phyloP scores from a whole-genome alignment of 805 yeast species.

The Yamadazyma takamatsuzukensis region DNA sequence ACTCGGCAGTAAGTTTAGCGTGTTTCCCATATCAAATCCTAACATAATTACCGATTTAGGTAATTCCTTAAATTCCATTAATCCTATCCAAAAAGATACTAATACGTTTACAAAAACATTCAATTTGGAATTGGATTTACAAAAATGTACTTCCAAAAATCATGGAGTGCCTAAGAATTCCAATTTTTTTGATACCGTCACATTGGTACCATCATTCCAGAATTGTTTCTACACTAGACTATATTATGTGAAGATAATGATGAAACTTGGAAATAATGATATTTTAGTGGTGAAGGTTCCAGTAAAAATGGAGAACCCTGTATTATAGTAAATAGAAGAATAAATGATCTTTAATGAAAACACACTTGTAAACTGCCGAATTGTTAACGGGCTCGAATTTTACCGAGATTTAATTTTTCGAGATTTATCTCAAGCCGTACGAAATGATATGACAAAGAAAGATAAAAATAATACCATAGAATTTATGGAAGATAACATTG shows the following conservation, averaged over 20 bases:
- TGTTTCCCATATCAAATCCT: conserved; percentile 15
- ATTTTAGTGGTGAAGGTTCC: conserved; percentile 34
- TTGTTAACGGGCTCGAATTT: too few species aligned
- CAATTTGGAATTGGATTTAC: conserved; percentile 24
- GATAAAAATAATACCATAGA: too few species aligned
- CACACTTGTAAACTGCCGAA: too few species aligned
- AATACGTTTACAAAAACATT: conserved; percentile 22
- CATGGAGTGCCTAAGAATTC: conserved; percentile 12
- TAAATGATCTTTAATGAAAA: too few species aligned
- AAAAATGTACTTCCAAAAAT: conserved; percentile 27
- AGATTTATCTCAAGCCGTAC: too few species aligned
- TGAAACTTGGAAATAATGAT: conserved; percentile 28
- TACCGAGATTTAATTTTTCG: too few species aligned
- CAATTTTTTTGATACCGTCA: conserved; percentile 23
- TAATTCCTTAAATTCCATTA: too few species aligned
- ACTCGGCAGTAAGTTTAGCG: conserved; percentile 31
- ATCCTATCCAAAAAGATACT: conserved; percentile 28
- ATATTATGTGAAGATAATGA: conserved; percentile 30
- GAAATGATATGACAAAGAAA: too few species aligned
- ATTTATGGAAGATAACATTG: too few species aligned
- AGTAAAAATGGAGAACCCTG: conserved; percentile 21
- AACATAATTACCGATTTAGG: conserved; percentile 15
- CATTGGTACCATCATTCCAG: conserved; percentile 39
- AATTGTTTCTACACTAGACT: conserved; percentile 32
- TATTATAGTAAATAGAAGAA: too few species aligned